Conservation (phyloP, 2,329 filamentous ascomycete species). For the Penicillium nordicum region DNA sequence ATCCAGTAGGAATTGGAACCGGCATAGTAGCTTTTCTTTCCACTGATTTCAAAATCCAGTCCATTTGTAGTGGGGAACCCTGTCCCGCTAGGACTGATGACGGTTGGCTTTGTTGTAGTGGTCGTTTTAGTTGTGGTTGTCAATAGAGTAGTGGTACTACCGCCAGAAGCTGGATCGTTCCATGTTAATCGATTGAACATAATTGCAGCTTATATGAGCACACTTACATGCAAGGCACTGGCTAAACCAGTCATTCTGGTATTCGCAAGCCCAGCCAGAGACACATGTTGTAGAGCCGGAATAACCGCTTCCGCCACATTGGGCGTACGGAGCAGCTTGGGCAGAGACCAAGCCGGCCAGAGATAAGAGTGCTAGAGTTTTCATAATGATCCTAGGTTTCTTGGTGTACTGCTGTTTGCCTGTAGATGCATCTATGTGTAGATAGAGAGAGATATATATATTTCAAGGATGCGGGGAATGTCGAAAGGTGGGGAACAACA, state of each 20-base stretch:
- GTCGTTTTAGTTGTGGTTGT: conserved; percentile 2
- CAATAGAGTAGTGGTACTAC: neutral
- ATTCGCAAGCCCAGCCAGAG: conserved; percentile 16
- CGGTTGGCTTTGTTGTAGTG: conserved; percentile 8
- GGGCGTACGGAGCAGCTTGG: conserved; percentile 19
- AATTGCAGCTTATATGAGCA: neutral
- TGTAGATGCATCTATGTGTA: too few relatives aligned
- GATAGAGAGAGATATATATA: neutral
- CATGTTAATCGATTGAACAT: neutral
- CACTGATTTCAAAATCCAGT: conserved; percentile 40
- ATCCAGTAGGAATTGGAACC: conserved; percentile 55
- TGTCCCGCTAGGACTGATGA: neutral
- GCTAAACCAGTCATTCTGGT: conserved; percentile 23
- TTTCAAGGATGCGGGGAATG: neutral
- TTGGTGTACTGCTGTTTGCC: neutral
- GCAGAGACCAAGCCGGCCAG: conserved; percentile 21
- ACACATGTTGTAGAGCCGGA: conserved; percentile 14
- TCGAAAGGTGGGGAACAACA: neutral
- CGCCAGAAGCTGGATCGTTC: neutral
- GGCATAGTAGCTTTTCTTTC: conserved; percentile 43
- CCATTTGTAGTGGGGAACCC: conserved; percentile 25
- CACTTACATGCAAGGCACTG: conserved; percentile 19
- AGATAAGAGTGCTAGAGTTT: conserved; percentile 13
- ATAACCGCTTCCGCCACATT: conserved; percentile 19
- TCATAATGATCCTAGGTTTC: conserved; percentile 14